These are phyloP conservation scores for Scheffersomyces stipitis DNA, from an alignment of 805 yeast species.

Conservation along the genomic window DNA sequence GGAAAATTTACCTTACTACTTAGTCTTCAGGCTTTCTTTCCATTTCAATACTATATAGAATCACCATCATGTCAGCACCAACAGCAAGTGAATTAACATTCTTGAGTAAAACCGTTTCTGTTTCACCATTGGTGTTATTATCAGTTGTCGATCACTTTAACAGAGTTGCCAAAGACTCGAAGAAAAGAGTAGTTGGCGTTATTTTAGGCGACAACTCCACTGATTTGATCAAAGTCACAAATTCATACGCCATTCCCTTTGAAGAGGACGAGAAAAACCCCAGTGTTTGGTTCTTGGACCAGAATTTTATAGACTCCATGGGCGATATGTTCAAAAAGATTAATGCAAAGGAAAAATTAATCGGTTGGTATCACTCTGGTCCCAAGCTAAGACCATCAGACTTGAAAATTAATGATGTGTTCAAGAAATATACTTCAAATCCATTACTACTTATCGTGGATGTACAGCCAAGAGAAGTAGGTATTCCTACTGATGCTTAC, in stretches of 20 bases:
- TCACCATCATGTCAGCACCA: constrained; percentile 21
- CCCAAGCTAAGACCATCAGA: constrained; percentile 89
- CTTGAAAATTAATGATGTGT: constrained; percentile 82
- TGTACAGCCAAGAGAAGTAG: constrained; percentile 80
- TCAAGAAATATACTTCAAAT: constrained; percentile 76
- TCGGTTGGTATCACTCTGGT: constrained; percentile 99
- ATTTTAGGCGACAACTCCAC: constrained; percentile 76
- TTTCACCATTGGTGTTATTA: constrained; percentile 91
- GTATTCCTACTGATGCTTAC: constrained; percentile 95
- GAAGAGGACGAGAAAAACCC: constrained; percentile 94
- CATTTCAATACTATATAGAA: too few relatives aligned
- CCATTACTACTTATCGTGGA: constrained; percentile 90
- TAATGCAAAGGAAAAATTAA: constrained; percentile 91
- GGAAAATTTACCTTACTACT: too few relatives aligned
- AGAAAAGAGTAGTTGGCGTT: constrained; percentile 91
- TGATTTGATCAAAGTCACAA: constrained; percentile 69
- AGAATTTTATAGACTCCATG: constrained; percentile 94
- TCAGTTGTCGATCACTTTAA: constrained; percentile 96
- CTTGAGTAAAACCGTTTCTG: constrained; percentile 65
- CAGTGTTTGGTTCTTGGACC: constrained; percentile 95
- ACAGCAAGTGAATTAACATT: constrained; percentile 36
- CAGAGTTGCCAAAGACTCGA: constrained; percentile 67
- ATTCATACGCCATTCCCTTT: constrained; percentile 95
- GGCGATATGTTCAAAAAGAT: constrained; percentile 97
- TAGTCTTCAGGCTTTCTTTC: too few relatives aligned